A percentile compares a stretch with the other conserved stretches of the same genome.
Evolutionary conservation across 352 stramenopile species (phyloP).

Genomic region (Globisporangium camurandrum): DNA sequence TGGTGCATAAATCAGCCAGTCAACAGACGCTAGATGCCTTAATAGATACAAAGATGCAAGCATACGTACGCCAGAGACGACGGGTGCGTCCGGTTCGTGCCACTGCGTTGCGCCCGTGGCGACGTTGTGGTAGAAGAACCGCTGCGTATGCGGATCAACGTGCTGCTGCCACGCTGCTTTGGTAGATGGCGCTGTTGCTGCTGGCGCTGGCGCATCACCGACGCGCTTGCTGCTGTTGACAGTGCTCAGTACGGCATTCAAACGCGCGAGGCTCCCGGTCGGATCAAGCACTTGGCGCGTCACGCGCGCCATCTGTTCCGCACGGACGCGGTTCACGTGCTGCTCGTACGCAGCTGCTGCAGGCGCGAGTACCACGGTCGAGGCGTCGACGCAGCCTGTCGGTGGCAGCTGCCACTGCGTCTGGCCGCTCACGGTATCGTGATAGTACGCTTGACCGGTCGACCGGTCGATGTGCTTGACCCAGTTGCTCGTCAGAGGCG

Average conservation of each 20-base stretch:
- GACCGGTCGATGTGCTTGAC: constrained; percentile 62
- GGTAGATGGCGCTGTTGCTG: neutral
- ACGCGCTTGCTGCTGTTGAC: constrained; percentile 23
- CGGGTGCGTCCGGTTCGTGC: constrained; percentile 55
- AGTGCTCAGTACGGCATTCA: constrained; percentile 64
- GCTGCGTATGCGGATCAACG: constrained; percentile 67
- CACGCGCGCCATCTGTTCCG: constrained; percentile 38
- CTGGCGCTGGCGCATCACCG: neutral
- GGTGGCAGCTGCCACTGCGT: constrained; percentile 74
- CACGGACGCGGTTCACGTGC: constrained; percentile 46
- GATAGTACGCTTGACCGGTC: constrained; percentile 70
- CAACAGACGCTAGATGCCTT: neutral
- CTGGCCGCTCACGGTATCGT: constrained; percentile 44
- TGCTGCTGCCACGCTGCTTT: constrained; percentile 80
- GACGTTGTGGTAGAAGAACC: constrained; percentile 83
- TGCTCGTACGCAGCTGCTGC: constrained; percentile 50
- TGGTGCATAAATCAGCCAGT: no score
- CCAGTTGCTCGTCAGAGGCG: no score
- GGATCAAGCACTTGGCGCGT: constrained; percentile 65
- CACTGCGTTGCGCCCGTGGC: constrained; percentile 73
- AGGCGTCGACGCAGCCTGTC: constrained; percentile 31
- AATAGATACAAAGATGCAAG: neutral
- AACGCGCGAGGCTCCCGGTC: constrained; percentile 52
- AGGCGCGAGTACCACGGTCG: constrained; percentile 8
- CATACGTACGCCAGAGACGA: constrained; percentile 55